These are phyloP conservation scores for Cutaneotrichosporon sp. DNA, from an alignment of 1,284 basidiomycete species.

Conservation along the genomic window DNA sequence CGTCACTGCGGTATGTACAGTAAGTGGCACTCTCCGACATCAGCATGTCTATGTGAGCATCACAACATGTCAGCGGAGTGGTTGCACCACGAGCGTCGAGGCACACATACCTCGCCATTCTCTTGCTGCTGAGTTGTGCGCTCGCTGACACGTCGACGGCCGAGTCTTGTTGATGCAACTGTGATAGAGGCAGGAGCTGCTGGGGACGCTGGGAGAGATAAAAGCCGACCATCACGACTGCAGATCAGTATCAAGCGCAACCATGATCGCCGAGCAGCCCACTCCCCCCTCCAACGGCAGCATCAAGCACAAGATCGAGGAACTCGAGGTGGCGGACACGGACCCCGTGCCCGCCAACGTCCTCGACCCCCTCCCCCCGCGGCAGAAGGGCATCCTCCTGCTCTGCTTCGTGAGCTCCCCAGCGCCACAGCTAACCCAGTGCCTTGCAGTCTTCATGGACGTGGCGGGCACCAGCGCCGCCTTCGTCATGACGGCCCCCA, in stretches of 20 bases:
- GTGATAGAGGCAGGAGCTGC: not conserved
- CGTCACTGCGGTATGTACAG: too few relatives aligned
- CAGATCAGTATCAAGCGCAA: not conserved
- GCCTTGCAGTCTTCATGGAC: conserved; percentile 42
- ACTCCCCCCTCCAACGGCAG: not conserved
- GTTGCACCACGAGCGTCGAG: too few relatives aligned
- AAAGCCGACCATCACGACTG: not conserved
- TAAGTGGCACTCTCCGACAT: not conserved
- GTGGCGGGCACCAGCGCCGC: conserved; percentile 43
- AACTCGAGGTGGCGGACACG: not conserved
- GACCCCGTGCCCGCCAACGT: conserved; percentile 13
- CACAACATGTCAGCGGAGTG: too few relatives aligned
- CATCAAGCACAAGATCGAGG: not conserved
- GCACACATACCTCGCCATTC: too few relatives aligned
- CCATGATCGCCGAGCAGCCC: not conserved
- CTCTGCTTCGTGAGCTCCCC: conserved; percentile 35
- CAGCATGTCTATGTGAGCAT: too few relatives aligned
- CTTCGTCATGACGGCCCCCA: conserved; percentile 48
- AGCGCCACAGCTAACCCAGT: conserved; percentile 13
- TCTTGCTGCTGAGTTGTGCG: not conserved
- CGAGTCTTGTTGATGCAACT: not conserved
- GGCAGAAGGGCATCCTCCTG: conserved; percentile 35
- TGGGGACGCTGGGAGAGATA: not conserved
- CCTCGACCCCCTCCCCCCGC: conserved; percentile 28
- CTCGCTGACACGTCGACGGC: not conserved